These are phyloP conservation scores for Claviceps maximensis DNA, from an alignment of 2,329 filamentous ascomycete species.

Conservation along the genomic window DNA sequence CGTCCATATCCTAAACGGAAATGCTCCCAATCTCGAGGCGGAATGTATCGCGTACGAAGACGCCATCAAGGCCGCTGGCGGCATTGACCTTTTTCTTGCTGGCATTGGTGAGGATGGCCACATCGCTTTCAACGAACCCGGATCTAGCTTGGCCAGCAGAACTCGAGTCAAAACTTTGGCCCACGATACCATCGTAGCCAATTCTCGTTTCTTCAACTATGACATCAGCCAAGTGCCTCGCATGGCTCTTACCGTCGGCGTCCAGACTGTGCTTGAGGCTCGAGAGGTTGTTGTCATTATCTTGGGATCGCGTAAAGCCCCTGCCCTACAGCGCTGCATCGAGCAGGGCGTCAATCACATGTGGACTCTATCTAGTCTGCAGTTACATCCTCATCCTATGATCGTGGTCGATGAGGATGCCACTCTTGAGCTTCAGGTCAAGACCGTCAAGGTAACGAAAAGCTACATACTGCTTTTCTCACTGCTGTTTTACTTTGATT, in stretches of 20 bases:
- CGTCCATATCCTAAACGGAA: conserved; percentile 75
- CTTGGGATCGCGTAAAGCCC: conserved; percentile 66
- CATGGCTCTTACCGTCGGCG: conserved; percentile 74
- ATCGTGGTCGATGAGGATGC: conserved; percentile 75
- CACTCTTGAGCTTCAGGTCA: conserved; percentile 58
- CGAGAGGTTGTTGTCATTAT: conserved; percentile 75
- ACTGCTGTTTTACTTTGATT: too few species aligned
- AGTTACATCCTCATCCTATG: conserved; percentile 69
- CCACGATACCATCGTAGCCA: conserved; percentile 76
- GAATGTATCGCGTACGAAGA: conserved; percentile 73
- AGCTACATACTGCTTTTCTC: neutral
- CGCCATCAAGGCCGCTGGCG: conserved; percentile 59
- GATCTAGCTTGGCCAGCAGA: conserved; percentile 61
- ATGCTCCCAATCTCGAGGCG: conserved; percentile 58
- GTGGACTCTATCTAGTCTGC: conserved; percentile 75
- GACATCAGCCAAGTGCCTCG: conserved; percentile 62
- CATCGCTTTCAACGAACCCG: conserved; percentile 84
- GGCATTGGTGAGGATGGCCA: conserved; percentile 80
- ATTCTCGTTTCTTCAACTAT: conserved; percentile 71
- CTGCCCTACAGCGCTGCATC: conserved; percentile 66
- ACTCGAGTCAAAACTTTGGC: conserved; percentile 79
- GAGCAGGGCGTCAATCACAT: conserved; percentile 79
- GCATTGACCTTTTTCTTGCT: conserved; percentile 75
- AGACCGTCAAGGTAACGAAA: conserved; percentile 47
- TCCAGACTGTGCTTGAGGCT: conserved; percentile 71